Conservation (phyloP, 345 rosid species). For the Acer saccharum region DNA sequence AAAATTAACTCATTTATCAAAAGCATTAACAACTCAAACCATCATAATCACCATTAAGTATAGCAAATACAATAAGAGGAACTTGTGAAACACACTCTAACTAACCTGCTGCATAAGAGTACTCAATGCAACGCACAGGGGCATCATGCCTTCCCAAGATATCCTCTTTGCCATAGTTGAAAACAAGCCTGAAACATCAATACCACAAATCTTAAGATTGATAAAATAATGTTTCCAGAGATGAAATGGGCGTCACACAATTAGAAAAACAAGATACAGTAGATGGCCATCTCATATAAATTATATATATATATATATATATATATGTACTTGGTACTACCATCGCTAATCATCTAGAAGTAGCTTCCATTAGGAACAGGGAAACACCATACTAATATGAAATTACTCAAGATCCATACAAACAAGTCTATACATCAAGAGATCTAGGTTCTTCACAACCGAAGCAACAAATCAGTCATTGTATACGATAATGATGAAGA, state of each 20-base stretch:
- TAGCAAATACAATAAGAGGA: slow-evolving; percentile 1
- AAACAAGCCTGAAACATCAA: slow-evolving; percentile 69
- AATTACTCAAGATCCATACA: neutral
- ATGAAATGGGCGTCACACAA: neutral
- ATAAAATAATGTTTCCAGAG: neutral
- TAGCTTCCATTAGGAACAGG: neutral
- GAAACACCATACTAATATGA: neutral
- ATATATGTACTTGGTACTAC: neutral
- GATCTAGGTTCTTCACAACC: neutral
- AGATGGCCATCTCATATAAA: neutral
- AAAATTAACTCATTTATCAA: neutral
- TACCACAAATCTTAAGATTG: slow-evolving; percentile 15
- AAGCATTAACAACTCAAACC: neutral
- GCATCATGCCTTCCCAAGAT: slow-evolving; percentile 87
- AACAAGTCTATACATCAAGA: neutral
- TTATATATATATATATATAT: neutral
- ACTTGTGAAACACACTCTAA: slow-evolving; percentile 8
- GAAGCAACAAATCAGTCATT: neutral
- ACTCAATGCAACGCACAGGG: slow-evolving; percentile 89
- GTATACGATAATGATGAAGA: neutral
- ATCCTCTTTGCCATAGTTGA: slow-evolving; percentile 80
- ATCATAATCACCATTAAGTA: neutral
- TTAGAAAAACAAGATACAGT: neutral
- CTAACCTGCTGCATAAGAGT: slow-evolving; percentile 93
- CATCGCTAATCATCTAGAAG: neutral